Evolutionary conservation across 345 rosid genomes (phyloP).

Genomic region (Eucalyptus caleyi): DNA sequence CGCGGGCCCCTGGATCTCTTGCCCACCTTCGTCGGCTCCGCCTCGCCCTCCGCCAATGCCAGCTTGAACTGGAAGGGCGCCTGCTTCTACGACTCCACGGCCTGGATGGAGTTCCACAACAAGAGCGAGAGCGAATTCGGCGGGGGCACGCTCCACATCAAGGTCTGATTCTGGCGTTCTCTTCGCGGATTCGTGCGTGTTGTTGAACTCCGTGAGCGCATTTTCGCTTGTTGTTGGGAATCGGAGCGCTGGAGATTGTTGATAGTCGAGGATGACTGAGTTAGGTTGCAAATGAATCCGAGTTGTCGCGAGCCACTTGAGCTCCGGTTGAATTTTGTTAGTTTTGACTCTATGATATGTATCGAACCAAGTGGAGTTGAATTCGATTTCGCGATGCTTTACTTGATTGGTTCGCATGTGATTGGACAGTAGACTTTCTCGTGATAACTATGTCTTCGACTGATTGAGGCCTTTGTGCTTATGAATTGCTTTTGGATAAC

Average conservation of each 20-base stretch:
- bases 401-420: background rate
- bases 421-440: background rate
- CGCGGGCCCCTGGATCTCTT: constrained; percentile 55
- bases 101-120: constrained; percentile 92
- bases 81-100: constrained; percentile 62
- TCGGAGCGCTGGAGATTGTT: background rate
- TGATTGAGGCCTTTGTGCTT: background rate
- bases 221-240: background rate
- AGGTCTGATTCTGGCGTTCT: constrained; percentile 20
- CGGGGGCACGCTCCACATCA: constrained; percentile 82
- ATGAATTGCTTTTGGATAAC: background rate
- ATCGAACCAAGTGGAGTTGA: background rate
- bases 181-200: background rate
- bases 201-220: background rate
- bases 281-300: background rate
- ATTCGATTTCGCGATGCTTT: background rate
- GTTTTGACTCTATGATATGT: background rate
- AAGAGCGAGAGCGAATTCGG: constrained; percentile 69
- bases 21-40: constrained; percentile 81
- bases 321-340: background rate
- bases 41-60: constrained; percentile 25
- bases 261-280: background rate
- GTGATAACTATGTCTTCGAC: background rate
- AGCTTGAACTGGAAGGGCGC: constrained; percentile 79
- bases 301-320: background rate